Evolutionary conservation across 768 basidiomycete genomes (phyloP), one percentile per base, ranked within the genome.

Genomic region (Leccinellum rugosiceps): DNA sequence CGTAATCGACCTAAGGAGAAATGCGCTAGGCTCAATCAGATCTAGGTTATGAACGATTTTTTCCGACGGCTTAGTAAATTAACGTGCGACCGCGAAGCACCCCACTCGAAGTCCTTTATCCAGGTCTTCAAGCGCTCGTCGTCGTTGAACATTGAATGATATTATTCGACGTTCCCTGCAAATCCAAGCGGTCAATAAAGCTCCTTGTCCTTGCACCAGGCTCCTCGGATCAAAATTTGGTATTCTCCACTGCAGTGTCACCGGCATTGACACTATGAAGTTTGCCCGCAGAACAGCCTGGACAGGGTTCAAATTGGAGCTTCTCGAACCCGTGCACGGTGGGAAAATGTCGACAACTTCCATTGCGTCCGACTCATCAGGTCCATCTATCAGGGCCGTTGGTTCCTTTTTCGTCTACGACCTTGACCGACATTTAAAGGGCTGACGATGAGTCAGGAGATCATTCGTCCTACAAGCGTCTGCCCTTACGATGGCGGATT

Each of bases 291-390:
- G n/a, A n/a, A n/a, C n/a, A n/a, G n/a, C 25, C n/a, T 38, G 25
- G 21, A n/a, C 6, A 19, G 25, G 28, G 6, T 26, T 26, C 26
- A 26, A 11, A 23, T 21, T 34, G 9, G 13, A 30, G 23, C 50
- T 26, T 9, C 51, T 31, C 17, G 31, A 9, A 11, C 2, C 30
- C 15, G 17, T 52, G 17, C 7, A 10, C 35, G 32, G 50, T 67
- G 65, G 44, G 59, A 28, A 66, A 65, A 45, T 14, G 9, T 10
- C 2, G 10, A 9, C 4, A 1, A 4, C 2, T 21, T 21, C 10
- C 30, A 59, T 32, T 51, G 14, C 17, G 6, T 34, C 31, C 59
- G 41, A 48, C 21, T 47, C 68, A 69, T 47, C 68, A 69, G 67
- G 14, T 38, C 58, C 70, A 54, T 13, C 0, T 6, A 34, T 43